Percentiles rank a stretch among this genome's conserved stretches.
phyloP scores from a whole-genome alignment of 2,329 filamentous ascomycete genomes.

The Byssoonygena ceratinophila region DNA sequence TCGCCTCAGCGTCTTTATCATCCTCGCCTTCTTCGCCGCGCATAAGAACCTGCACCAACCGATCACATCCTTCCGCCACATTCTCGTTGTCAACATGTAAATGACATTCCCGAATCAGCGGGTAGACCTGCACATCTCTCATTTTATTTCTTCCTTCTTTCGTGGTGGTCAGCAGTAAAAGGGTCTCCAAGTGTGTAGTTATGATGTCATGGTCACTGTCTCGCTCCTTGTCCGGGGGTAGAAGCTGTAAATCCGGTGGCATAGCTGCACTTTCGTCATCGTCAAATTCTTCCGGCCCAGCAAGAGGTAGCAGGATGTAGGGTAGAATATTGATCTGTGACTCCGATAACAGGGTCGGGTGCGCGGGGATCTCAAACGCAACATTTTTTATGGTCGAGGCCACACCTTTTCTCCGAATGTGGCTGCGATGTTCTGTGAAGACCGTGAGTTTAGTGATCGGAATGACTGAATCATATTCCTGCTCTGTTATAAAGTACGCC shows the following conservation, averaged over 20 bases:
- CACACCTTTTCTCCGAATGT: constrained; percentile 82
- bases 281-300: constrained; percentile 75
- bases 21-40: constrained; percentile 59
- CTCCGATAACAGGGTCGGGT: constrained; percentile 59
- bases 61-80: constrained; percentile 74
- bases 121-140: constrained; percentile 72
- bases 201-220: constrained; percentile 68
- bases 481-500: constrained; percentile 60
- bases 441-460: constrained; percentile 86
- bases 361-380: constrained; percentile 67
- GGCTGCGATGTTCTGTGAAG: constrained; percentile 81
- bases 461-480: constrained; percentile 71
- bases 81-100: constrained; percentile 63
- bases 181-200: constrained; percentile 77
- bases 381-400: constrained; percentile 92
- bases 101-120: constrained; percentile 79
- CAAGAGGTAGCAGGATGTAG: constrained; percentile 79
- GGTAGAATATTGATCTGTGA: constrained; percentile 71
- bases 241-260: constrained; percentile 78
- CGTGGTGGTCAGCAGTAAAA: constrained; percentile 73
- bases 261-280: constrained; percentile 79
- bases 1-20: constrained; percentile 32
- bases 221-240: constrained; percentile 79
- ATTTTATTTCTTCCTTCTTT: constrained; percentile 62
- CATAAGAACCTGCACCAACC: constrained; percentile 81